Evolutionary conservation across 2,329 filamentous ascomycete species (phyloP).

Genomic region (Diaporthe velutina): DNA sequence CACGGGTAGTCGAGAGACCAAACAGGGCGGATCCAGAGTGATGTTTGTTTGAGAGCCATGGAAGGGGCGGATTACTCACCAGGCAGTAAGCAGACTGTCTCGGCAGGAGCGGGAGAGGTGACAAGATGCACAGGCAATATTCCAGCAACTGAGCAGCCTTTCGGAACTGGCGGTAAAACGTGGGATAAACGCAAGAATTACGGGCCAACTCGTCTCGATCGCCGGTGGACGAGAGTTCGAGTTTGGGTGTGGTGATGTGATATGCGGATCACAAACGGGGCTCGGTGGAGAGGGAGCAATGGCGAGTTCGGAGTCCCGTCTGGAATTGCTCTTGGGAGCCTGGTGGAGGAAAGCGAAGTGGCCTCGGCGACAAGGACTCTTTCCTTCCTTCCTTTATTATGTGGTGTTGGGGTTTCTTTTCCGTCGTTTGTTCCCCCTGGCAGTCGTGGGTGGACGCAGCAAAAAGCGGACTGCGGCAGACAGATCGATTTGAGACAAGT

Average conservation of each 20-base stretch:
- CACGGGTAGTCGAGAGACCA: not conserved
- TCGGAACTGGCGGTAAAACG: constrained; percentile 13
- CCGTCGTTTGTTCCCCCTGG: not conserved
- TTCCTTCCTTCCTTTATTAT: constrained; percentile 13
- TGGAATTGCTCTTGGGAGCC: not conserved
- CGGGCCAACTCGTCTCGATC: constrained; percentile 37
- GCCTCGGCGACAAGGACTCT: constrained; percentile 8
- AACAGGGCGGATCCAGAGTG: not conserved
- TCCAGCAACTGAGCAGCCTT: constrained; percentile 47
- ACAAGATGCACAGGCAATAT: constrained; percentile 48
- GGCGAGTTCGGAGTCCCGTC: not conserved
- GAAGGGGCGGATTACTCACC: constrained; percentile 34
- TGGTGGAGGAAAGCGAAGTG: not conserved
- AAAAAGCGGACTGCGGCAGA: not conserved
- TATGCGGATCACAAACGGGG: not conserved
- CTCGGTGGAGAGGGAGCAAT: not conserved
- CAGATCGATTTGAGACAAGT: not conserved
- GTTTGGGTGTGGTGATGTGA: not conserved
- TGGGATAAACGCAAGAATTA: not conserved
- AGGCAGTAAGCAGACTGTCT: constrained; percentile 31
- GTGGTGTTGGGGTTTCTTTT: not conserved
- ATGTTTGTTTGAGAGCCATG: not conserved
- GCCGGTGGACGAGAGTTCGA: constrained; percentile 38
- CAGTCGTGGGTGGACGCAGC: constrained; percentile 2
- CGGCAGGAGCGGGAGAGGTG: constrained; percentile 32